A percentile compares a stretch with the other conserved stretches of the same genome.
phyloP scores from a whole-genome alignment of 495 filamentous ascomycete genomes.

The Penicillium lagena region DNA sequence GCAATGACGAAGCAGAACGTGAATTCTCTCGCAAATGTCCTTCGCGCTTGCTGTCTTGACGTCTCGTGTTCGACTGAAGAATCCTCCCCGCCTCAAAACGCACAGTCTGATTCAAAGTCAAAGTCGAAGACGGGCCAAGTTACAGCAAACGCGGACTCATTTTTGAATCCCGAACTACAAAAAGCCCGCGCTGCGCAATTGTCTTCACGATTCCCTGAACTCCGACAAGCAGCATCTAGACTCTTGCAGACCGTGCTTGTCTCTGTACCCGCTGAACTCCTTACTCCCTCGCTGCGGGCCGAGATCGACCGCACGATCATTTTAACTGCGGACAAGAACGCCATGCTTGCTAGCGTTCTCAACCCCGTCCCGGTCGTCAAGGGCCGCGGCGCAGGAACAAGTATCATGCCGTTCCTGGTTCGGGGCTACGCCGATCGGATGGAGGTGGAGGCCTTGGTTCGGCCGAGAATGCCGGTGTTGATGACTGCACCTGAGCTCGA shows the following conservation, averaged over 20 bases:
- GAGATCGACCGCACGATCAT: slow-evolving; percentile 76
- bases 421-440: slow-evolving; percentile 50
- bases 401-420: slow-evolving; percentile 71
- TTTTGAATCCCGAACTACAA: slow-evolving; percentile 35
- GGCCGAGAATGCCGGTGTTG: slow-evolving; percentile 57
- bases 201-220: slow-evolving; percentile 15
- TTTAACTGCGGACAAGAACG: slow-evolving; percentile 53
- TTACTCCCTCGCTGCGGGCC: slow-evolving; percentile 57
- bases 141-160: slow-evolving; percentile 49
- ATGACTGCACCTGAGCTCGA: slow-evolving; percentile 24
- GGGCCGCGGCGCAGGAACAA: slow-evolving; percentile 50
- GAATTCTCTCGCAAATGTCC: slow-evolving; percentile 46
- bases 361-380: slow-evolving; percentile 59
- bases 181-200: slow-evolving; percentile 15
- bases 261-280: slow-evolving; percentile 51
- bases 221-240: slow-evolving; percentile 41
- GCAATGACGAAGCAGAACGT: slow-evolving; percentile 57
- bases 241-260: slow-evolving; percentile 59
- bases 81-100: slow-evolving; percentile 16
- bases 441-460: slow-evolving; percentile 65
- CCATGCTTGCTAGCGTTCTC: slow-evolving; percentile 72
- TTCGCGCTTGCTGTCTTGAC: slow-evolving; percentile 60
- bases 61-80: slow-evolving; percentile 43
- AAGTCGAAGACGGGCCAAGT: slow-evolving; percentile 29
- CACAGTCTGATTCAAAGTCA: slow-evolving; percentile 23